Evolutionary conservation across 192 early-diverging fungal species (phyloP).

Genomic region (Coemansia sp.): DNA sequence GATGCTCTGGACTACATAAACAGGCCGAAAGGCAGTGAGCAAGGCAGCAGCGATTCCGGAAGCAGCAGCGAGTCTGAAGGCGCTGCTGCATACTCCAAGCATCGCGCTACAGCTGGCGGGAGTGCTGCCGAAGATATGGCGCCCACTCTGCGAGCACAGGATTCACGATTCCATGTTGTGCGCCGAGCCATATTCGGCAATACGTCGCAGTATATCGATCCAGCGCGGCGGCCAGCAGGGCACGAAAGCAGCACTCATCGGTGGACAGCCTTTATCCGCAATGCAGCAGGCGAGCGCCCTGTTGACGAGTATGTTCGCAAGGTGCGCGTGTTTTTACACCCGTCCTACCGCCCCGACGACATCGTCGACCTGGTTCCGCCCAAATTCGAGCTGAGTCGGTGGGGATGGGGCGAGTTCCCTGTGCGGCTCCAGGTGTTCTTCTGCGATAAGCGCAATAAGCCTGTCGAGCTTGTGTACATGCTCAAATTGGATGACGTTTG

Average conservation of each 20-base stretch:
- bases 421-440: slow-evolving; percentile 80
- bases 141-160: slow-evolving; percentile 31
- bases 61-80: slow-evolving; percentile 20
- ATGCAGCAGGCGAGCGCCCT: slow-evolving; percentile 44
- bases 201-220: slow-evolving; percentile 68
- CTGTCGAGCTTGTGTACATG: slow-evolving; percentile 78
- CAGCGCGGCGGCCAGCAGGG: slow-evolving; percentile 57
- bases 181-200: slow-evolving; percentile 68
- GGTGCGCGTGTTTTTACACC: slow-evolving; percentile 86
- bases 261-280: slow-evolving; percentile 90
- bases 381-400: slow-evolving; percentile 81
- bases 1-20: slow-evolving; percentile 56
- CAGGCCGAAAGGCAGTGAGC: background rate
- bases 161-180: slow-evolving; percentile 73
- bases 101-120: slow-evolving; percentile 36
- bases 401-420: slow-evolving; percentile 94
- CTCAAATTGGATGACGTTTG: slow-evolving; percentile 75
- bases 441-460: slow-evolving; percentile 78
- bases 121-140: slow-evolving; percentile 4
- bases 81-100: slow-evolving; percentile 18
- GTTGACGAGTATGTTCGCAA: slow-evolving; percentile 68
- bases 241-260: slow-evolving; percentile 68
- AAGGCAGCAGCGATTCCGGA: slow-evolving; percentile 13
- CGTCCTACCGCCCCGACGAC: slow-evolving; percentile 83
- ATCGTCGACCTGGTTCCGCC: slow-evolving; percentile 78